Conservation (phyloP, 192 early-diverging fungal genomes). For the Backusella tarrabulga region DNA sequence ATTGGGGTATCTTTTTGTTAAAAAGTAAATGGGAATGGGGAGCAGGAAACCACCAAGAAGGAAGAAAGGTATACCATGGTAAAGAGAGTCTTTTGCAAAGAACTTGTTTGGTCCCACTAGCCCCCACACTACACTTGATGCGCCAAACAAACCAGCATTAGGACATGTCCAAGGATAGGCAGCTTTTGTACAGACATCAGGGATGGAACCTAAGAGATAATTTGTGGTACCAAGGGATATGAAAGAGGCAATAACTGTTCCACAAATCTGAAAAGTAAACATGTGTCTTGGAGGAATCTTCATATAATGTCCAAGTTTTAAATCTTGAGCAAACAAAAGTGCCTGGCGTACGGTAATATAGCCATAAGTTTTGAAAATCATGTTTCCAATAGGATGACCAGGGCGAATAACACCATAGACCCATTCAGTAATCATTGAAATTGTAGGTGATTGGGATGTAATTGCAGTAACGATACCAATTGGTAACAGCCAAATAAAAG, state of each 20-base stretch:
- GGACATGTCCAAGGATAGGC: constrained; percentile 68
- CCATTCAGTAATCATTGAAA: constrained; percentile 70
- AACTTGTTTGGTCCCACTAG: constrained; percentile 69
- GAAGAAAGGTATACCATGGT: constrained; percentile 48
- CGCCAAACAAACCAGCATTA: constrained; percentile 56
- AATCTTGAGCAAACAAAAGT: constrained; percentile 60
- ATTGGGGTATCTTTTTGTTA: constrained; percentile 59
- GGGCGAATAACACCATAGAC: constrained; percentile 64
- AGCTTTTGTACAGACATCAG: constrained; percentile 56
- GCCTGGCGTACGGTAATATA: constrained; percentile 60
- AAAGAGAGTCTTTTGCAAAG: constrained; percentile 53
- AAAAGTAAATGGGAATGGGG: constrained; percentile 70
- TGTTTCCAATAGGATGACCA: constrained; percentile 57
- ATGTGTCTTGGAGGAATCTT: constrained; percentile 80
- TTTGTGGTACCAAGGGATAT: constrained; percentile 68
- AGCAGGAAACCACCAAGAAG: constrained; percentile 66
- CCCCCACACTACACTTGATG: constrained; percentile 80
- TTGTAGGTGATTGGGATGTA: constrained; percentile 52
- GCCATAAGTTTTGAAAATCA: constrained; percentile 73
- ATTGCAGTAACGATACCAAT: constrained; percentile 65
- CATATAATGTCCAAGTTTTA: constrained; percentile 81
- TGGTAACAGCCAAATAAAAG: constrained; percentile 55
- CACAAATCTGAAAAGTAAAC: constrained; percentile 74
- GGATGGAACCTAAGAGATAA: constrained; percentile 61
- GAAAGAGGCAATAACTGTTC: constrained; percentile 68